Conservation (phyloP, 305 asterid species). For the Fraxinus greggii region DNA sequence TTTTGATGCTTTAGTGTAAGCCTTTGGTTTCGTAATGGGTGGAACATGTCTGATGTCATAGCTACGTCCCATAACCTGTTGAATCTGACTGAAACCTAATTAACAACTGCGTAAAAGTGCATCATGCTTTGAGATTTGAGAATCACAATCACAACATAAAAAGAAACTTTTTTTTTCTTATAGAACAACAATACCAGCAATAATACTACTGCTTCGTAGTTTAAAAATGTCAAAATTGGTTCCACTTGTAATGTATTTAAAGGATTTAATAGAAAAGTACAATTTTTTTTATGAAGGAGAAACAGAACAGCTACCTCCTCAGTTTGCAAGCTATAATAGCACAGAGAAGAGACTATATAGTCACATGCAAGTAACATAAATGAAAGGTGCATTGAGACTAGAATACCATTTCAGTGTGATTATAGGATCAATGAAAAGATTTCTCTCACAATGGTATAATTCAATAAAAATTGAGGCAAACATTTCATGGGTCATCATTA, state of each 20-base stretch:
- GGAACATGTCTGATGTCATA: neutral
- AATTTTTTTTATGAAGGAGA: neutral
- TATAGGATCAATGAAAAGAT: constrained; percentile 7
- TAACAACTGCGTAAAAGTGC: neutral
- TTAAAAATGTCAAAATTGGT: neutral
- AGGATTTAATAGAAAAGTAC: neutral
- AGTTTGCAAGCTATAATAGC: neutral
- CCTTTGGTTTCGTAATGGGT: neutral
- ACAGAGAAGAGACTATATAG: neutral
- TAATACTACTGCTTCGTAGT: neutral
- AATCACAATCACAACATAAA: neutral
- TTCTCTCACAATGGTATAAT: constrained; percentile 15
- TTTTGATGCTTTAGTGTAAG: neutral
- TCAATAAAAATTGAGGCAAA: neutral
- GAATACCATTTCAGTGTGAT: neutral
- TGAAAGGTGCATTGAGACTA: neutral
- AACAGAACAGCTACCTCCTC: neutral
- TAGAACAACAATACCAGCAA: neutral
- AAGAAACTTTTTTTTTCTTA: neutral
- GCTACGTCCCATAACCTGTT: neutral
- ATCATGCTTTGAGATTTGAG: neutral
- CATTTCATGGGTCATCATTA: neutral
- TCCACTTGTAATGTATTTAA: neutral
- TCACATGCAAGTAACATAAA: constrained; percentile 5
- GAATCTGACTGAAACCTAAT: neutral